Conservation (phyloP, 2,329 filamentous ascomycete species). For the Phaeoacremonium minimum region DNA sequence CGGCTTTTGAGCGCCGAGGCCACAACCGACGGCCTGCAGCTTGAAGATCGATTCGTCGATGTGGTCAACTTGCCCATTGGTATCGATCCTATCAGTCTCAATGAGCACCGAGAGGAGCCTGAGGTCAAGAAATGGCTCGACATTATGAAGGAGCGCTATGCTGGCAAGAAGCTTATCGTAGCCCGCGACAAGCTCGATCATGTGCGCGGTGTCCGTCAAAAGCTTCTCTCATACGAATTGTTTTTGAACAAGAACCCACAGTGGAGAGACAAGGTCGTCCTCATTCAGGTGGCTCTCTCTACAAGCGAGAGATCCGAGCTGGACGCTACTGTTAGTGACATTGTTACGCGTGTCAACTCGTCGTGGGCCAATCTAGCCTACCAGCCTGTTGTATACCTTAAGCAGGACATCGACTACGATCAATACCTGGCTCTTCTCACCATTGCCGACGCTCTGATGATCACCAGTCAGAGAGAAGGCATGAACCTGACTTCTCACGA, state of each 20-base stretch:
- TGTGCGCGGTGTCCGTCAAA: constrained; percentile 88
- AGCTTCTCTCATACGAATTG: constrained; percentile 85
- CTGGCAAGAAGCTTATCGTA: constrained; percentile 85
- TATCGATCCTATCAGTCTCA: constrained; percentile 77
- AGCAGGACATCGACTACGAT: constrained; percentile 88
- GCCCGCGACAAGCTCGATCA: constrained; percentile 92
- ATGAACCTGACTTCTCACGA: constrained; percentile 98
- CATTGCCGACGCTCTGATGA: constrained; percentile 87
- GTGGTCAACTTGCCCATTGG: constrained; percentile 84
- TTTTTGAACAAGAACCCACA: constrained; percentile 93
- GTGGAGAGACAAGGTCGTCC: constrained; percentile 81
- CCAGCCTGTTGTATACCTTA: constrained; percentile 87
- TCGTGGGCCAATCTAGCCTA: constrained; percentile 87
- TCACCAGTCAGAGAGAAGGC: constrained; percentile 90
- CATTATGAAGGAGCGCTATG: constrained; percentile 78
- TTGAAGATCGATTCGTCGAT: constrained; percentile 91
- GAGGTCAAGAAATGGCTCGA: constrained; percentile 77
- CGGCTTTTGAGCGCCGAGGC: constrained; percentile 87
- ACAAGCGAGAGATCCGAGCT: constrained; percentile 85
- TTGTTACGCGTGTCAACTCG: constrained; percentile 91
- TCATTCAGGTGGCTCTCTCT: constrained; percentile 92
- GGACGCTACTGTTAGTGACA: constrained; percentile 84
- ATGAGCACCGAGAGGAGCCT: constrained; percentile 63
- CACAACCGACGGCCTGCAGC: constrained; percentile 78
- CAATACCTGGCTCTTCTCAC: constrained; percentile 91